Conservation (phyloP, 2,329 filamentous ascomycete species). For the Aureobasidium mangrovei region DNA sequence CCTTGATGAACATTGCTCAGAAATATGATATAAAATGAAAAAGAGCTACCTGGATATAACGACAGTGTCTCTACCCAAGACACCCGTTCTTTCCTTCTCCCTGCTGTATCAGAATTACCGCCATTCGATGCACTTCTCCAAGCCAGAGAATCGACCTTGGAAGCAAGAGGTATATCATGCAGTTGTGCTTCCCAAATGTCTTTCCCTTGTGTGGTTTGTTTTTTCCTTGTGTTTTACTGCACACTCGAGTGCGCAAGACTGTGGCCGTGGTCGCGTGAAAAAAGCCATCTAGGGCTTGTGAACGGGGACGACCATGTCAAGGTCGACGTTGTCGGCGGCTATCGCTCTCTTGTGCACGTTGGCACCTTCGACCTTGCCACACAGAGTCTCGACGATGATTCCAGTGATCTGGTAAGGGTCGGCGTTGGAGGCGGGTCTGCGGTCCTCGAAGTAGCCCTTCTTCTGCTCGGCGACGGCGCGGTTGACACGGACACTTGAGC, state of each 20-base stretch:
- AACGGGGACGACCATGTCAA: conserved; percentile 27
- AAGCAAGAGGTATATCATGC: too few relatives aligned
- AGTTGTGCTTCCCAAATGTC: not conserved
- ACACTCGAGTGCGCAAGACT: not conserved
- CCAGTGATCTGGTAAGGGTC: conserved; percentile 79
- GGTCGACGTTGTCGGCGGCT: conserved; percentile 27
- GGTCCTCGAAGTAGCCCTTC: conserved; percentile 84
- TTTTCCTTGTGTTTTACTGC: not conserved
- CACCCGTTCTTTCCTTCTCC: not conserved
- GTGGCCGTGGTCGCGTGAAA: conserved; percentile 10
- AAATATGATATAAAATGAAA: not conserved
- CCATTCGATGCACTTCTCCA: not conserved
- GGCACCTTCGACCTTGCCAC: conserved; percentile 41
- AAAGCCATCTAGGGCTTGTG: conserved; percentile 24
- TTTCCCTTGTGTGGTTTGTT: not conserved
- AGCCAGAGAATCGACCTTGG: not conserved
- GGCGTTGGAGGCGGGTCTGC: conserved; percentile 64
- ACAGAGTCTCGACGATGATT: conserved; percentile 66
- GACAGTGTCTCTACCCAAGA: not conserved
- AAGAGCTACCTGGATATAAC: not conserved
- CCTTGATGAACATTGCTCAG: conserved; percentile 1
- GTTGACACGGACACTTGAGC: conserved; percentile 86
- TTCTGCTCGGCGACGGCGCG: conserved; percentile 76
- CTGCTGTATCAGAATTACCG: conserved; percentile 4
- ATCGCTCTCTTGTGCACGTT: conserved; percentile 35